Percentiles rank a stretch among this genome's conserved stretches.
Evolutionary conservation across 352 stramenopile genomes (phyloP).

Genomic region (Phytopythium cucurbitacearum): DNA sequence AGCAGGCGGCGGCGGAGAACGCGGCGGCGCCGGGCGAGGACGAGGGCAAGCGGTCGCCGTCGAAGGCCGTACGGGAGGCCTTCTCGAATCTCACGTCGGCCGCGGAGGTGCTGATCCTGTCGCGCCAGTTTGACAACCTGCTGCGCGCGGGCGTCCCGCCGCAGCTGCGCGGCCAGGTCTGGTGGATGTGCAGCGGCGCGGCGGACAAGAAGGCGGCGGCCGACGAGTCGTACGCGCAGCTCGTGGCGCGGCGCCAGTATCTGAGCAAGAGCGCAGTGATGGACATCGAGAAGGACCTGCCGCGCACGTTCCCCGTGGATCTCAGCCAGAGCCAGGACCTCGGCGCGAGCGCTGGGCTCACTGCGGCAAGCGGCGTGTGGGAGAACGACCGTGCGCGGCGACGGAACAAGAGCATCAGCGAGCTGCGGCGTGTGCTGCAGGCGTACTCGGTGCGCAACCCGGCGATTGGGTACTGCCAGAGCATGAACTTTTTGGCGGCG

Average conservation of each 20-base stretch:
- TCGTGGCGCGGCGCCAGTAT: constrained; percentile 50
- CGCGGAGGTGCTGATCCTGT: constrained; percentile 44
- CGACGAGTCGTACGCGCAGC: constrained; percentile 44
- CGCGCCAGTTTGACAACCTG: constrained; percentile 62
- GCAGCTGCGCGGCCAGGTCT: constrained; percentile 64
- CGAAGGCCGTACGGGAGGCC: constrained; percentile 41
- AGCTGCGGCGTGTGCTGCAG: constrained; percentile 77
- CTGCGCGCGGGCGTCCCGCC: constrained; percentile 61
- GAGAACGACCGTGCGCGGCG: constrained; percentile 17
- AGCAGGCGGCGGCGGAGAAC: neutral
- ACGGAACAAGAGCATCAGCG: constrained; percentile 34
- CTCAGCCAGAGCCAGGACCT: constrained; percentile 6
- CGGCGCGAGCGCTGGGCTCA: constrained; percentile 3
- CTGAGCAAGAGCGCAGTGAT: constrained; percentile 61
- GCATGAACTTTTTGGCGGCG: constrained; percentile 85
- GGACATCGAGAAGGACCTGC: constrained; percentile 89
- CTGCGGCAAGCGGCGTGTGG: constrained; percentile 3
- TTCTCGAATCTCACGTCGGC: constrained; percentile 45
- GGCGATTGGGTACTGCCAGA: constrained; percentile 86
- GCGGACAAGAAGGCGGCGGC: constrained; percentile 38
- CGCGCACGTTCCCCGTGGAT: constrained; percentile 66
- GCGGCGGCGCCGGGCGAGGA: neutral
- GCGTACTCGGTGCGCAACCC: constrained; percentile 85
- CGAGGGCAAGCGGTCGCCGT: constrained; percentile 15
- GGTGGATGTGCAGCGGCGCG: constrained; percentile 77